Evolutionary conservation across 2,329 filamentous ascomycete species (phyloP).

Genomic region (Aspergillaceae sp.): DNA sequence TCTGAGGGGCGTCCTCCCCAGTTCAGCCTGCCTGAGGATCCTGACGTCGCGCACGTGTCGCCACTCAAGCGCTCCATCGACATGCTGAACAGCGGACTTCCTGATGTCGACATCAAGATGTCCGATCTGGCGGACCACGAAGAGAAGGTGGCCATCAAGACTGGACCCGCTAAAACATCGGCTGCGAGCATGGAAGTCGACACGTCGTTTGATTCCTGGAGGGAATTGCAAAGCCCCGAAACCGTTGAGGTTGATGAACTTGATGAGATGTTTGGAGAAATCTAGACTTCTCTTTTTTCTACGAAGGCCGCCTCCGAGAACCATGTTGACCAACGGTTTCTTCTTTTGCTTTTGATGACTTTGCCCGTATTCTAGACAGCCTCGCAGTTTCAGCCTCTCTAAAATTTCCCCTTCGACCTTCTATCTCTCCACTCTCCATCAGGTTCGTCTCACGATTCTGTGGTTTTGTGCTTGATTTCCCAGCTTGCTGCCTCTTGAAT

Average conservation of each 20-base stretch:
- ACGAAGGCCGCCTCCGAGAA: too few species aligned
- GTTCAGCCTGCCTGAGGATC: slow-evolving; percentile 24
- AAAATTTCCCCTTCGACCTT: not conserved
- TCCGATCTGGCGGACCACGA: slow-evolving; percentile 25
- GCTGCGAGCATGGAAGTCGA: slow-evolving; percentile 27
- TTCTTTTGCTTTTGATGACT: not conserved
- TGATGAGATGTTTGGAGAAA: slow-evolving; percentile 73
- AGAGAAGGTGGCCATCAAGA: slow-evolving; percentile 38
- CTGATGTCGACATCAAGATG: slow-evolving; percentile 29
- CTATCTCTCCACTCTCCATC: not conserved
- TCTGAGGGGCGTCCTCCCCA: slow-evolving; percentile 18
- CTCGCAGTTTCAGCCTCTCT: not conserved
- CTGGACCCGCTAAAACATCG: slow-evolving; percentile 6
- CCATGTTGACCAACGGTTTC: too few species aligned
- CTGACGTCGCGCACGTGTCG: slow-evolving; percentile 18
- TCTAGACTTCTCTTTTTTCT: slow-evolving; percentile 36
- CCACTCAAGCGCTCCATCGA: slow-evolving; percentile 33
- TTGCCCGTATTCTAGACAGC: not conserved
- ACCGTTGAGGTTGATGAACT: slow-evolving; percentile 88
- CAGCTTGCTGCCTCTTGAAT: not conserved
- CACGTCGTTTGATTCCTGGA: slow-evolving; percentile 45
- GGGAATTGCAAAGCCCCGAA: slow-evolving; percentile 65
- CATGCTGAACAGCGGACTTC: slow-evolving; percentile 31
- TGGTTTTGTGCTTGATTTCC: slow-evolving; percentile 2
- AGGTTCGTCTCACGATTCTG: not conserved